Evolutionary conservation across 805 yeast genomes (phyloP).

Genomic region (Candida krabiensis): DNA sequence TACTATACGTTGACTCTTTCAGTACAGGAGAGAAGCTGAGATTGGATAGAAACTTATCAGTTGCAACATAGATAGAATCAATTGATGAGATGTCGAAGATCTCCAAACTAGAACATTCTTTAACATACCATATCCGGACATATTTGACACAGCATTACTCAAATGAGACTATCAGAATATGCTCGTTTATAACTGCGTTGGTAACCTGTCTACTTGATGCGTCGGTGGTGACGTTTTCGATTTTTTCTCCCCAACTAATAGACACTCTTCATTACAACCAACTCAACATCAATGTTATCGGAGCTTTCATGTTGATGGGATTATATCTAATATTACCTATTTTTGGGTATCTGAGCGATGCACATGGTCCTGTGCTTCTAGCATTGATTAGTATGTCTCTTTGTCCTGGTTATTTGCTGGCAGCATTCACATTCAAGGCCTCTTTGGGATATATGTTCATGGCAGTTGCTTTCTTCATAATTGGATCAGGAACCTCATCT

Average conservation of each 20-base stretch:
- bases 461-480: constrained; percentile 52
- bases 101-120: constrained; percentile 36
- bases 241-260: constrained; percentile 73
- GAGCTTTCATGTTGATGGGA: constrained; percentile 74
- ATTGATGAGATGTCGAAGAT: constrained; percentile 16
- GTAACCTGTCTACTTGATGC: constrained; percentile 75
- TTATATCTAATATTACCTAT: constrained; percentile 83
- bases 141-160: constrained; percentile 44
- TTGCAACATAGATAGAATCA: too few species aligned
- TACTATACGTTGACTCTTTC: too few species aligned
- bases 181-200: constrained; percentile 59
- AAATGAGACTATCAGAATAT: constrained; percentile 39
- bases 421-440: constrained; percentile 37
- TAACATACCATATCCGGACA: constrained; percentile 46
- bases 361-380: constrained; percentile 77
- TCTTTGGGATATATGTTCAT: constrained; percentile 34
- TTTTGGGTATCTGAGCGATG: constrained; percentile 78
- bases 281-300: constrained; percentile 64
- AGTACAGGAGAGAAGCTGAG: too few species aligned
- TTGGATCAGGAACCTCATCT: constrained; percentile 74
- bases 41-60: too few species aligned
- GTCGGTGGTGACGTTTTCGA: constrained; percentile 76
- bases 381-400: constrained; percentile 59
- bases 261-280: constrained; percentile 59
- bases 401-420: constrained; percentile 68